phyloP scores from a whole-genome alignment of 225 moss, liverwort and hornwort species.

The Marchantia polymorpha region DNA sequence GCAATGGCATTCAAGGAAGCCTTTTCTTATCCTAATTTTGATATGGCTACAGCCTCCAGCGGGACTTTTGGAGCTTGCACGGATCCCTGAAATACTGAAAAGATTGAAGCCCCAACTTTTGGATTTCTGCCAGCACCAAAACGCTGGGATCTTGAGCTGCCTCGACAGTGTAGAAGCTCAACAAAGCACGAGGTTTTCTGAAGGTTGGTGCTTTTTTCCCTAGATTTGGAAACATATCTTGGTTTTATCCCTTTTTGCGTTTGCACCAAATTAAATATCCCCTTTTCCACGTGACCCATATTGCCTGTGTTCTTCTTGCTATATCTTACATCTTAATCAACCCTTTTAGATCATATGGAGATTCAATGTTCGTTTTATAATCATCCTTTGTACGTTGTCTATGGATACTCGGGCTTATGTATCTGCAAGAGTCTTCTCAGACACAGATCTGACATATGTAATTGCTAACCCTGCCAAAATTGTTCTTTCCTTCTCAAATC shows the following conservation, averaged over 20 bases:
- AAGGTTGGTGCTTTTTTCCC: constrained; percentile 19
- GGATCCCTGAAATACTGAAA: constrained; percentile 68
- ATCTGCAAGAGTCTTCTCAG: neutral
- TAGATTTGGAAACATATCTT: neutral
- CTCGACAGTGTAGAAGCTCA: constrained; percentile 25
- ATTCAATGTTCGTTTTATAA: neutral
- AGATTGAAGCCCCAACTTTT: constrained; percentile 59
- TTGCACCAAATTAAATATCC: too few relatives aligned
- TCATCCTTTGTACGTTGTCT: neutral
- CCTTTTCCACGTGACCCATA: neutral
- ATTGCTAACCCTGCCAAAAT: too few relatives aligned
- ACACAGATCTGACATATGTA: too few relatives aligned
- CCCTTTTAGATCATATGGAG: neutral
- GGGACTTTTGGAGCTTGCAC: constrained; percentile 86
- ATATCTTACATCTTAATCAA: neutral
- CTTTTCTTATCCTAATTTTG: neutral
- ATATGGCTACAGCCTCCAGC: constrained; percentile 65
- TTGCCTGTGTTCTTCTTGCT: neutral
- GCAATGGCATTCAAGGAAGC: neutral
- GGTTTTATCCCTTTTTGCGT: neutral
- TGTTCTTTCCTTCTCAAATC: too few relatives aligned
- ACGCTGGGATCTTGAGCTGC: constrained; percentile 56
- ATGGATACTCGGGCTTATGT: neutral
- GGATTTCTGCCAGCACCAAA: constrained; percentile 67
- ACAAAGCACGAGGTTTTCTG: constrained; percentile 32